These are phyloP conservation scores for Vachellia pachyceras DNA, from an alignment of 306 rosid genomes.

Conservation along the genomic window DNA sequence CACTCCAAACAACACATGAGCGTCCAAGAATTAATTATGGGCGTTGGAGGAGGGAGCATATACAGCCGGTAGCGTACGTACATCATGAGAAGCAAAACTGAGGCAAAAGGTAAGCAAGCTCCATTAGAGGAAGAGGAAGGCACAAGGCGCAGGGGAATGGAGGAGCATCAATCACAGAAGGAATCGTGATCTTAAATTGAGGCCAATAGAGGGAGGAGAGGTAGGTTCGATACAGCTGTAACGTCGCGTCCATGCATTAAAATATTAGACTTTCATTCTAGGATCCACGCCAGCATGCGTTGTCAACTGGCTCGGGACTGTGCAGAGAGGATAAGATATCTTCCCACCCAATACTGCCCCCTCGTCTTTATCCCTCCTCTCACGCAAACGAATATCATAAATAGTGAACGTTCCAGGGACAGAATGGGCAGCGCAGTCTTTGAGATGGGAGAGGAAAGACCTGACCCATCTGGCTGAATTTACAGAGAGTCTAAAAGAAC, in stretches of 20 bases:
- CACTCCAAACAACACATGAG: neutral
- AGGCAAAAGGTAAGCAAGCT: no score
- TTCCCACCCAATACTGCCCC: neutral
- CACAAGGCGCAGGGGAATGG: neutral
- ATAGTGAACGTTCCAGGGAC: neutral
- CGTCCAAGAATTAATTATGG: neutral
- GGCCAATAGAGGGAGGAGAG: neutral
- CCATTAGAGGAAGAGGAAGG: neutral
- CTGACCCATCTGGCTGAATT: no score
- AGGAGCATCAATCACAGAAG: no score
- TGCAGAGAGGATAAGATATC: constrained; percentile 37
- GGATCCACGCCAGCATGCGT: constrained; percentile 59
- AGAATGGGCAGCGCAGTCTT: neutral
- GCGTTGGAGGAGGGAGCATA: neutral
- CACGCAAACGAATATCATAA: neutral
- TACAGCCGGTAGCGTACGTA: no score
- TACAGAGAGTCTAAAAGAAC: no score
- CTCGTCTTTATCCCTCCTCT: neutral
- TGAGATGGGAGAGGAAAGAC: neutral
- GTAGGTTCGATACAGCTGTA: constrained; percentile 42
- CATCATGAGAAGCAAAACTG: neutral
- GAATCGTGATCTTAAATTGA: constrained; percentile 13
- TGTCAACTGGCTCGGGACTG: constrained; percentile 24
- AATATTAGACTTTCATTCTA: constrained; percentile 34
- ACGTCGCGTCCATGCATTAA: constrained; percentile 27